Conservation (phyloP, 371 early-diverging fungal genomes). For the Amoeboaphelidium occidentale region DNA sequence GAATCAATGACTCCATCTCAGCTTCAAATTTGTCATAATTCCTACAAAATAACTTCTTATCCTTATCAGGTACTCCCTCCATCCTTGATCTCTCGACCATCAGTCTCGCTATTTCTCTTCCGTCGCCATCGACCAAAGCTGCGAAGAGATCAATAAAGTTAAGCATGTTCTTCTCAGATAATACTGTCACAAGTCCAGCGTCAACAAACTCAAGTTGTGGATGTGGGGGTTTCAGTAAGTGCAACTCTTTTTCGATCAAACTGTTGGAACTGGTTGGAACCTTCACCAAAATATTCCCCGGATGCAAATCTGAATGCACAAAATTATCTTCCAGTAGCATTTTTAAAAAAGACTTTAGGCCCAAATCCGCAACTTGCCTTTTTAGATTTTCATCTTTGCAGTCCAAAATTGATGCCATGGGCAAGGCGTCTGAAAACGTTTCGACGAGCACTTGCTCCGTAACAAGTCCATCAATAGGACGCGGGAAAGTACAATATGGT, state of each 20-base stretch:
- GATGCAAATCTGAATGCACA: slow-evolving; percentile 8
- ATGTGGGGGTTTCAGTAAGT: too few relatives aligned
- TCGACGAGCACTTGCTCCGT: slow-evolving; percentile 53
- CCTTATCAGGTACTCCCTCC: slow-evolving; percentile 18
- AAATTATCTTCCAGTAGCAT: slow-evolving; percentile 6
- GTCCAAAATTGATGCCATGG: slow-evolving; percentile 39
- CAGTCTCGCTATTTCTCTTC: slow-evolving; percentile 43
- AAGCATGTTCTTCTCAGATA: slow-evolving; percentile 36
- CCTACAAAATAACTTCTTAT: slow-evolving; percentile 15
- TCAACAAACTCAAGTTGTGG: slow-evolving; percentile 67
- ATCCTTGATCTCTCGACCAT: slow-evolving; percentile 66
- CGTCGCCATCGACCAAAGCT: slow-evolving; percentile 63
- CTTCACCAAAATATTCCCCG: slow-evolving; percentile 3
- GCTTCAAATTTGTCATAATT: slow-evolving; percentile 47
- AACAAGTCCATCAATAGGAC: slow-evolving; percentile 28
- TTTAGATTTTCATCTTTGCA: slow-evolving; percentile 4
- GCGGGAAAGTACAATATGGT: too few relatives aligned
- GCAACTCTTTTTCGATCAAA: too few relatives aligned
- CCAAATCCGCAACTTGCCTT: not conserved
- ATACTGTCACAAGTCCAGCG: slow-evolving; percentile 55
- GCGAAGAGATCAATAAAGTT: slow-evolving; percentile 76
- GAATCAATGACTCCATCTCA: slow-evolving; percentile 45
- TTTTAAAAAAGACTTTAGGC: not conserved
- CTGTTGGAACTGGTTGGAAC: not conserved
- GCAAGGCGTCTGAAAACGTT: slow-evolving; percentile 47